A percentile compares a stretch with the other conserved stretches of the same genome.
Evolutionary conservation across 805 yeast species (phyloP).

Genomic region (Alloascoidea africana): DNA sequence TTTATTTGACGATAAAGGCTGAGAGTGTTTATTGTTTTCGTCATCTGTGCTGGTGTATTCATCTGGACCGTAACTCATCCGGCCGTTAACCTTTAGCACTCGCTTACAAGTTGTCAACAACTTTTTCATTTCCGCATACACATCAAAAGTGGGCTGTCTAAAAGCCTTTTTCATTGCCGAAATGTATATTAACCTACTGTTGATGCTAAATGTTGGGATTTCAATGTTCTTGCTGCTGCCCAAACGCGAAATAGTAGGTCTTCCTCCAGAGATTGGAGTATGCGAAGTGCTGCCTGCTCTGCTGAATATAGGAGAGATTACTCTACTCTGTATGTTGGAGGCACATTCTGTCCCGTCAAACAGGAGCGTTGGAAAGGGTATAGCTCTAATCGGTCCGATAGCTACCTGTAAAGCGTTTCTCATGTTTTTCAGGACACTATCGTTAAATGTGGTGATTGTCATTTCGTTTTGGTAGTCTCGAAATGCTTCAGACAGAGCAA

Average conservation of each 20-base stretch:
- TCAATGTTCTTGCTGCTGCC: not conserved
- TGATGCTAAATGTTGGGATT: conserved; percentile 2
- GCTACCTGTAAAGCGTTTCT: conserved; percentile 28
- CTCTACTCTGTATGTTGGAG: not conserved
- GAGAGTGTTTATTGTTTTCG: conserved; percentile 1
- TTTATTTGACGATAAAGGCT: conserved; percentile 4
- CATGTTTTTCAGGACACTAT: conserved; percentile 17
- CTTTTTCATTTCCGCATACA: conserved; percentile 19
- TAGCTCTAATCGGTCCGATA: conserved; percentile 24
- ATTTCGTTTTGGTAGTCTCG: conserved; percentile 28
- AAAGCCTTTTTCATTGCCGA: conserved; percentile 20
- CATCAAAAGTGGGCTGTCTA: conserved; percentile 14
- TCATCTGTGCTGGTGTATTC: not conserved
- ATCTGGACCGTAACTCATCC: not conserved
- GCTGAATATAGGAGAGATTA: not conserved
- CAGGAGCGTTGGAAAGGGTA: conserved; percentile 17
- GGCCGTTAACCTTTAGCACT: conserved; percentile 5
- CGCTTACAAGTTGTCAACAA: conserved; percentile 13
- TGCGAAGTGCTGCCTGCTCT: not conserved
- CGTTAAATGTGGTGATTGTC: conserved; percentile 20
- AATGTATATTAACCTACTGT: conserved; percentile 12
- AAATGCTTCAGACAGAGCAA: conserved; percentile 23
- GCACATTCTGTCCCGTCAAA: not conserved
- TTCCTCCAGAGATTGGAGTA: not conserved
- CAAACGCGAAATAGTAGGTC: not conserved